phyloP scores from a whole-genome alignment of 352 stramenopile genomes.

The Pythium aquatile region DNA sequence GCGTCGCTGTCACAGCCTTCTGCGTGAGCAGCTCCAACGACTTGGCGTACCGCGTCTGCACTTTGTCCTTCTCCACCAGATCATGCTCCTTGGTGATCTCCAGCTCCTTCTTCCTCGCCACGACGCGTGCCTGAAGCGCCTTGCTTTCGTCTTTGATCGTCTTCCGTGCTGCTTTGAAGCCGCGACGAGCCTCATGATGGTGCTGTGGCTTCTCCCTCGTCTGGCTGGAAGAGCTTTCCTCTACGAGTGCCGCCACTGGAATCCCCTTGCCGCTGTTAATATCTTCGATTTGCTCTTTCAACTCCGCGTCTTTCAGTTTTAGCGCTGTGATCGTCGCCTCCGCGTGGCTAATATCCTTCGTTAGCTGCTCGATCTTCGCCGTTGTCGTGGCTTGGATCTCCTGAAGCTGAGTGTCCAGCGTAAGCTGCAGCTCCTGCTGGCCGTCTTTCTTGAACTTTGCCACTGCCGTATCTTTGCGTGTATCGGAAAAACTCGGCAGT shows the following conservation, averaged over 20 bases:
- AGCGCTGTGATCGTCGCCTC: constrained; percentile 26
- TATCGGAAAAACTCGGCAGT: constrained; percentile 21
- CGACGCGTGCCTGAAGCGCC: constrained; percentile 28
- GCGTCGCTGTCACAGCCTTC: constrained; percentile 16
- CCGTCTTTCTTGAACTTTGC: constrained; percentile 43
- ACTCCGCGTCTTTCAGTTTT: constrained; percentile 28
- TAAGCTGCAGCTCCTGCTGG: constrained; percentile 20
- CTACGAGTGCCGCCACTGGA: neutral
- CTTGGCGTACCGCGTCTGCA: constrained; percentile 15
- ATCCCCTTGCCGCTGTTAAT: constrained; percentile 52
- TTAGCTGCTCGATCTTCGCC: constrained; percentile 23
- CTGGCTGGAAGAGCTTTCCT: neutral
- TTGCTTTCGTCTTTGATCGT: constrained; percentile 49
- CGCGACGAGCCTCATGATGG: constrained; percentile 37
- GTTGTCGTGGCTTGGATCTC: neutral
- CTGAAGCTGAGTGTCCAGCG: constrained; percentile 30
- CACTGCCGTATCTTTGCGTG: constrained; percentile 24
- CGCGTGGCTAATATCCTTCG: constrained; percentile 12
- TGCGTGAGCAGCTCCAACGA: constrained; percentile 13
- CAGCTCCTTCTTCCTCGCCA: constrained; percentile 33
- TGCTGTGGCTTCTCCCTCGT: constrained; percentile 6
- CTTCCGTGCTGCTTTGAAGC: constrained; percentile 42
- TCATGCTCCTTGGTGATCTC: constrained; percentile 30
- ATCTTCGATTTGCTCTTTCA: constrained; percentile 53
- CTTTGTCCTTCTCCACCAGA: constrained; percentile 21